Base-by-base conservation (phyloP, 805 yeast species). In the Ogataea pini region DNA sequence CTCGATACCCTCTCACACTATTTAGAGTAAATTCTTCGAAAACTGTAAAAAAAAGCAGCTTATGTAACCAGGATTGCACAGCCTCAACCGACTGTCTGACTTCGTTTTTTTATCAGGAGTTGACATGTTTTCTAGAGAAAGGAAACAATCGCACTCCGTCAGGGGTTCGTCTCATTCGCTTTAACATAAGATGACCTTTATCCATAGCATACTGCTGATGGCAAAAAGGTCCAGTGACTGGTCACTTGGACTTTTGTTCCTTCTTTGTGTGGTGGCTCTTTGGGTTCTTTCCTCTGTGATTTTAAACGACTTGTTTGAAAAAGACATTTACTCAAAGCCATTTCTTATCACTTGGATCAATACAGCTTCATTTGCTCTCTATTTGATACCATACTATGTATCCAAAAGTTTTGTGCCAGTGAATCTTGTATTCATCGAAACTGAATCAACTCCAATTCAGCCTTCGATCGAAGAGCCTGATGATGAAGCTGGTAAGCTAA, bases 201-300 rank as follows among this genome's bases (percentile, higher is more conserved):
- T 49, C 17, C 19, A 36, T 17, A 43, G 50, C 37, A 42, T 47
- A n/a, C 43, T 44, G n/a, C 44, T 32, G n/a, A 45, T 44, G 19
- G 44, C 54, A 8, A 54, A 49, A 28, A 50, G 58, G 44, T 43
- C 59, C 7, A 38, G 58, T 19, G 64, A 77, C 52, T 90, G 97
- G 97, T 72, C 84, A 0, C 59, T 88, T 17, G 98, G 98, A 2
- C 76, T 92, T 18, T 56, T 84, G 18, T 79, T 88, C 68, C 75
- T 91, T 19, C 74, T 80, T 1, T 72, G 86, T 37, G 98, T 91
- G 38, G 89, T 92, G 22, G 64, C 87, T 1, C 77, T 89, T 19
- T 92, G 99, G 99, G 97, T 94, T 9, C 70, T 86, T 31, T 89
- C 96, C 3, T 88, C 96, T 3, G 92, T 90, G 57, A 66, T 92